Evolutionary conservation across 2,329 filamentous ascomycete species (phyloP), one percentile per base, ranked within the genome.

Genomic region (Penicillium sp.): DNA sequence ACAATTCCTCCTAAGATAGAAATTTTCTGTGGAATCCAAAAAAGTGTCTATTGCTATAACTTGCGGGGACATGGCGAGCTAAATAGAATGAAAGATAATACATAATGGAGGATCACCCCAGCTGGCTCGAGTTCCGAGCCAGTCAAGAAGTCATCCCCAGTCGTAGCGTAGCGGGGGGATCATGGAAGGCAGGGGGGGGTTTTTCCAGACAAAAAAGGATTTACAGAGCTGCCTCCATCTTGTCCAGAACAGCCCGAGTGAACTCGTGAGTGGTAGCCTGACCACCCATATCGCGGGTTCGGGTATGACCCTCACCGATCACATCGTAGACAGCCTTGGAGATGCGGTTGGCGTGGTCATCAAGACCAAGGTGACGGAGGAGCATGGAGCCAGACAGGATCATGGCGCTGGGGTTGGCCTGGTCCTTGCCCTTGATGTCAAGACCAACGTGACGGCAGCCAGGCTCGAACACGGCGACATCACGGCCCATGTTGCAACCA

Each of bases 351-450:
- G 95, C 95, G 78, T 99, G 95, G 78, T 98, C 92, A 75, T 99
- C 93, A 51, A 99, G 89, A 69, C 95, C 95, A 66, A 99, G 86
- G 82, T 99, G 95, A 75, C 95, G 90, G 77, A 99, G 86, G 71
- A 99, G 89, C 95, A 99, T 99, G 76, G 92, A 91, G 66, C 92
- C 92, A 59, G 92, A 96, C 63, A 99, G 89, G 68, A 99, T 86
- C 83, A 99, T 84, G 65, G 95, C 95, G 55, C 92, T 97, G 53
- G 95, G 95, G 86, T 99, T 99, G 66, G 95, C 95, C 83, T 98
- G 92, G 80, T 97, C 93, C 85, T 97, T 97, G 83, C 95, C 95
- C 88, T 98, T 93, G 83, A 99, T 99, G 78, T 99, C 95, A 50
- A 99, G 89, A 80, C 95, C 95, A 75, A 99, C 95, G 85, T 99